Evolutionary conservation across 805 yeast species (phyloP), one percentile per base, ranked within the genome.

Genomic region (Yamadazyma akitaensis): DNA sequence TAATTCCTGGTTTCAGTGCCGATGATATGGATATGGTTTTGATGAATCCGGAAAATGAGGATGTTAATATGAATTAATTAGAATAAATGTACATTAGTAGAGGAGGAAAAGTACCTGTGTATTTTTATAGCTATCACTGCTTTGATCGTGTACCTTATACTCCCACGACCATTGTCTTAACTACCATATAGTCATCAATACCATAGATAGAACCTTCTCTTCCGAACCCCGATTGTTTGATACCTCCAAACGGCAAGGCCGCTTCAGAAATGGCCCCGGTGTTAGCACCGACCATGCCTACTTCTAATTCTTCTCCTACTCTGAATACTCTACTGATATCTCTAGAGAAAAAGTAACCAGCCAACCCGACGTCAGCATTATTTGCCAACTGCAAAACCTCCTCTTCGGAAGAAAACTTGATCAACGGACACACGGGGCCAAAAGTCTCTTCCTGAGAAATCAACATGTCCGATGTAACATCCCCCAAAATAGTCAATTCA

Each of bases 221-320:
- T 30, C 88, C 88, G 59, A 80, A 81, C 0, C 88, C 88, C 21
- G 84, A 77, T 55, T 80, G 80, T 53, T 80, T 80, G 40, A 82
- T 69, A 46, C 88, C 88, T 30, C 88, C 75, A 54, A 70, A 70
- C 51, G 86, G 85, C 40, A 81, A 56, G 5, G 83, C 66, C 16
- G 85, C 77, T 50, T 70, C 92, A 14, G 88, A 79, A 46, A 88
- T 77, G 10, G 77, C 67, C 24, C 94, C 94, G 10, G 89, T 80
- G 65, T 88, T 88, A 47, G 80, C 82, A 36, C 94, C 94, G 44
- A 88, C 77, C 95, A 88, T 88, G 40, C 95, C 96, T 25, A 76
- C 80, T 53, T 88, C 81, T 43, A 88, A 70, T 21, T 72, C 79
- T 64, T 85, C 90, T 28, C 87, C 82, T 8, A 84, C 79, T 46